phyloP scores from a whole-genome alignment of 169 alveolate genomes.

The Plasmodium reichenowi region DNA sequence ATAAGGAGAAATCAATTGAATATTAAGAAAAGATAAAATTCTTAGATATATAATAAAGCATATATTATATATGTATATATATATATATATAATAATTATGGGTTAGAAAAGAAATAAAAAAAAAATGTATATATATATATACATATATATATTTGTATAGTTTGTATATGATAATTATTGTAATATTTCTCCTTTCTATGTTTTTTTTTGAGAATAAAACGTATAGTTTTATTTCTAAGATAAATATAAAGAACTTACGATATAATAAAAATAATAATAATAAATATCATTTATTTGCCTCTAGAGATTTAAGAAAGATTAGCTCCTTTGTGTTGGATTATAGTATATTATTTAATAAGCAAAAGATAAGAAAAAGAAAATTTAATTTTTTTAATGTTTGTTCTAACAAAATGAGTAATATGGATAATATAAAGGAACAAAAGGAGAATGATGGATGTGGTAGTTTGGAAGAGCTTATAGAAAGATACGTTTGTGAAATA shows the following conservation, averaged over 20 bases:
- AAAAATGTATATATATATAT: background rate
- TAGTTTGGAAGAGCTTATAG: conserved; percentile 26
- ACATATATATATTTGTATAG: background rate
- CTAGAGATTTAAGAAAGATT: too few species aligned
- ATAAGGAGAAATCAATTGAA: too few species aligned
- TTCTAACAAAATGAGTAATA: background rate
- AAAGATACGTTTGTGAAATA: conserved; percentile 48
- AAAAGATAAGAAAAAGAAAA: background rate
- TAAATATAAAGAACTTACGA: background rate
- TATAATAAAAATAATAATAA: too few species aligned
- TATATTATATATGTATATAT: background rate
- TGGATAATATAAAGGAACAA: background rate
- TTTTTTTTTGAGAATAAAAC: conserved; percentile 5
- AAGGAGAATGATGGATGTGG: background rate
- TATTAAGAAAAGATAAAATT: too few species aligned
- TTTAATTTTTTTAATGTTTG: background rate
- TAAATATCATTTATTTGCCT: too few species aligned
- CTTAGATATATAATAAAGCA: too few species aligned
- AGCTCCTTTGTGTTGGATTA: too few species aligned
- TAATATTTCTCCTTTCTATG: conserved; percentile 11
- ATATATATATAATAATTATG: background rate
- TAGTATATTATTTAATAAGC: too few species aligned
- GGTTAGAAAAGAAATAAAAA: too few species aligned
- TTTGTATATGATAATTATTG: conserved; percentile 4
- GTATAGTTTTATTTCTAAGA: conserved; percentile 2